phyloP scores from a whole-genome alignment of 1,284 basidiomycete species.

The Trametes pubescens region DNA sequence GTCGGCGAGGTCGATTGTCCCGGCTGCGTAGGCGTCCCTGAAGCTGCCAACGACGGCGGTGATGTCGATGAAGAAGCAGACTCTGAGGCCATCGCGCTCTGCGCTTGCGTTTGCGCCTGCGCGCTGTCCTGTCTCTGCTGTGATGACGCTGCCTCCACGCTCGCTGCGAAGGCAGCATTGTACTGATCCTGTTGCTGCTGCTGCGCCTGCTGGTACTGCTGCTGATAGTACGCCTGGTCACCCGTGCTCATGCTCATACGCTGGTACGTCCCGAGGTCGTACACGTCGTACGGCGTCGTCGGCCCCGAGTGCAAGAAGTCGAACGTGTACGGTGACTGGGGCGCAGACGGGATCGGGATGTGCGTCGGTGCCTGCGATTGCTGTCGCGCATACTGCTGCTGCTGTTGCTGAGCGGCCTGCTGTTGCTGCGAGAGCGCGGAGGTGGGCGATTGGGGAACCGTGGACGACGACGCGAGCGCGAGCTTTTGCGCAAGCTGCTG shows the following conservation, averaged over 20 bases:
- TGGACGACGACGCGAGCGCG: slow-evolving; percentile 26
- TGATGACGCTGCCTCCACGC: background rate
- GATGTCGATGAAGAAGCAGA: background rate
- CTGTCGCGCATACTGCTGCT: slow-evolving; percentile 11
- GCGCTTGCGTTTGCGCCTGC: background rate
- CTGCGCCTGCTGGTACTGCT: slow-evolving; percentile 6
- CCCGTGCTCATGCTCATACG: slow-evolving; percentile 30
- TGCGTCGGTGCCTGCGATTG: slow-evolving; percentile 35
- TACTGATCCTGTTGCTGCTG: slow-evolving; percentile 3
- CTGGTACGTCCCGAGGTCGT: slow-evolving; percentile 36
- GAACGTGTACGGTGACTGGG: slow-evolving; percentile 41
- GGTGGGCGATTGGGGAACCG: slow-evolving; percentile 17
- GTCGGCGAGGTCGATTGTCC: slow-evolving; percentile 12
- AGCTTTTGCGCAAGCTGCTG: slow-evolving; percentile 28
- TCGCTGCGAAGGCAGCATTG: slow-evolving; percentile 6
- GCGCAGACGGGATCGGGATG: slow-evolving; percentile 42
- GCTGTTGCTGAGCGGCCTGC: slow-evolving; percentile 7
- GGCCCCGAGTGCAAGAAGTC: slow-evolving; percentile 49
- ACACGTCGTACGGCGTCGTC: slow-evolving; percentile 51
- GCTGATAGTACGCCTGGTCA: slow-evolving; percentile 18
- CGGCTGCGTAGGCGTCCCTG: slow-evolving; percentile 14
- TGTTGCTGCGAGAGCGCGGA: slow-evolving; percentile 8
- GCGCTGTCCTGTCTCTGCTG: slow-evolving; percentile 14
- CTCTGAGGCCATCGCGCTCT: background rate
- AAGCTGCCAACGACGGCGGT: slow-evolving; percentile 13